Percentiles rank a stretch among this genome's conserved stretches.
Evolutionary conservation across 2,329 filamentous ascomycete species (phyloP).

Genomic region (Monilinia aucupariae): DNA sequence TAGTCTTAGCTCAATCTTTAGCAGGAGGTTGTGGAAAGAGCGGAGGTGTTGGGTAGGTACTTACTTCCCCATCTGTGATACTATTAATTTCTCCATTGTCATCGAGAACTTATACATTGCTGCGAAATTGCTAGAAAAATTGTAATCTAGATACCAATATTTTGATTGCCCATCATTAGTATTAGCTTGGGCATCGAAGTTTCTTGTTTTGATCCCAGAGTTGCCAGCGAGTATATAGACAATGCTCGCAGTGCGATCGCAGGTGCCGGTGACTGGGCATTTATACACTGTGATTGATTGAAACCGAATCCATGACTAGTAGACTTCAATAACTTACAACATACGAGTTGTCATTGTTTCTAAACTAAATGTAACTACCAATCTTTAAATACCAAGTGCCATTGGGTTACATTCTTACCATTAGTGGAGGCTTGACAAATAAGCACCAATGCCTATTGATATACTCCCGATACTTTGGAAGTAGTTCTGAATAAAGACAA

Average conservation of each 20-base stretch:
- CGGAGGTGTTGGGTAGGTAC: no score
- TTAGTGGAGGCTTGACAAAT: neutral
- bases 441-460: neutral
- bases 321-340: neutral
- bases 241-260: neutral
- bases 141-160: no score
- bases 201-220: neutral
- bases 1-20: no score
- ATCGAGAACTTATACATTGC: no score
- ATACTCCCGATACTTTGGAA: fast-evolving
- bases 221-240: neutral
- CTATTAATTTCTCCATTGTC: no score
- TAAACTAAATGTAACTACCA: no score
- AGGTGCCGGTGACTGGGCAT: neutral
- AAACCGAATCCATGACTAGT: neutral
- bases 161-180: no score
- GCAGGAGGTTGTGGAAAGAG: no score
- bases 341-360: neutral
- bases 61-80: no score
- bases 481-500: neutral
- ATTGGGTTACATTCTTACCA: neutral
- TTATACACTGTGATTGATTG: neutral
- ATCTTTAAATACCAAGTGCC: neutral
- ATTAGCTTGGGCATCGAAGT: no score
- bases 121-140: no score